Evolutionary conservation across 495 filamentous ascomycete species (phyloP), one percentile per base, ranked within the genome.

Genomic region (Opeltia flavorubescens): DNA sequence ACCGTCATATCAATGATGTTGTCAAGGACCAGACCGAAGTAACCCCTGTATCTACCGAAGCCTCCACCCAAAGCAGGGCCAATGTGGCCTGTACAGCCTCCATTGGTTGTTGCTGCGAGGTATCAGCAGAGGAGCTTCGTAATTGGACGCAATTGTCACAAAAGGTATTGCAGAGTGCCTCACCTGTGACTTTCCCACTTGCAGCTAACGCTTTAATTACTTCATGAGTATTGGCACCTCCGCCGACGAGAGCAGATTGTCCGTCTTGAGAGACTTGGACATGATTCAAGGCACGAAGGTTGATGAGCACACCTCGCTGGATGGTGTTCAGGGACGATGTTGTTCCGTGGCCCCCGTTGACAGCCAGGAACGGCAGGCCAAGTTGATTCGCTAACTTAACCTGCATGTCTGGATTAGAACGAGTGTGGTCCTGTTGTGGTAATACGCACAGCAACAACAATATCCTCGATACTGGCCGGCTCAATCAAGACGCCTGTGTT

Each of bases 21-120:
- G 43, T 54, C 51, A 6, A 33, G n/a, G 18, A 51, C 15, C 18
- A 54, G 39, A 7, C 50, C 51, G 28, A 47, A 52, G 11, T 13
- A n/a, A 28, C 50, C 50, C 26, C 31, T 18, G 24, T 21, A 15
- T 17, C 42, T 40, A 23, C 49, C 49, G 27, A 30, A 17, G 18
- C 51, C 49, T 15, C 30, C 51, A 3, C 51, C 49, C 6, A 54
- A 30, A 23, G 23, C 47, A 9, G 42, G 25, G 9, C 43, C 49
- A 11, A 54, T 20, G 5, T 20, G 29, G 9, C 8, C 21, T 5
- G n/a, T 29, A 9, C 42, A 29, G 6, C 42, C 42, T 7, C 42
- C 42, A 9, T 30, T 18, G 13, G 29, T 44, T 6, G 25, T 29
- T 12, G 24, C n/a, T 33, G 26, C 30, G 9, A 21, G 15, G 8